These are phyloP conservation scores for Neurospora hispaniola DNA, from an alignment of 495 filamentous ascomycete genomes.

Conservation along the genomic window DNA sequence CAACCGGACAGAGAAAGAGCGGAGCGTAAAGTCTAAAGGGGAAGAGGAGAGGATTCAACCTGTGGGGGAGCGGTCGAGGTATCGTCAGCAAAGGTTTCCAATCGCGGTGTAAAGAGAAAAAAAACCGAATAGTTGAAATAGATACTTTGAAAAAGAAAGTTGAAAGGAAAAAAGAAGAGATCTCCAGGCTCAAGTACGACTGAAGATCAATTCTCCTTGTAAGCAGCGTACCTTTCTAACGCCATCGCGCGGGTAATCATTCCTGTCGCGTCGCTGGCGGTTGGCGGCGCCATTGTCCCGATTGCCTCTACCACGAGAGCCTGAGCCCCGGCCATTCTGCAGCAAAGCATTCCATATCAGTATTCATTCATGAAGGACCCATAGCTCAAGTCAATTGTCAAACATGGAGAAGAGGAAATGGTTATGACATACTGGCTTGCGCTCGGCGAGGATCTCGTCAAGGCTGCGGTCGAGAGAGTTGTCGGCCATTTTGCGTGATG, in stretches of 20 bases:
- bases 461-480: constrained; percentile 60
- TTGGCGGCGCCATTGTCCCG: constrained; percentile 25
- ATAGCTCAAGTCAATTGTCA: not conserved
- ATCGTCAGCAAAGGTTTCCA: not conserved
- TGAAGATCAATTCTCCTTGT: not conserved
- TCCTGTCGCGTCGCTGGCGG: constrained; percentile 45
- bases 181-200: not conserved
- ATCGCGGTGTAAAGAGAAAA: not conserved
- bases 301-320: constrained; percentile 10
- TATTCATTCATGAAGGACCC: not conserved
- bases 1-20: constrained; percentile 11
- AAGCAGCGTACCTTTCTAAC: constrained; percentile 60
- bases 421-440: constrained; percentile 43
- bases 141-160: too few relatives aligned
- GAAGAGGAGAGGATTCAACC: constrained; percentile 27
- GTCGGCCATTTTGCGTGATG: not conserved
- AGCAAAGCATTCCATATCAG: constrained; percentile 2
- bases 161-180: not conserved
- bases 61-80: constrained; percentile 2
- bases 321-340: constrained; percentile 12
- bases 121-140: too few relatives aligned
- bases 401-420: not conserved
- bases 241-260: constrained; percentile 59
- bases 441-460: constrained; percentile 76
- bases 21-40: constrained; percentile 9